Conservation (phyloP, 2,329 filamentous ascomycete species). For the Dactylonectria macrodidyma region DNA sequence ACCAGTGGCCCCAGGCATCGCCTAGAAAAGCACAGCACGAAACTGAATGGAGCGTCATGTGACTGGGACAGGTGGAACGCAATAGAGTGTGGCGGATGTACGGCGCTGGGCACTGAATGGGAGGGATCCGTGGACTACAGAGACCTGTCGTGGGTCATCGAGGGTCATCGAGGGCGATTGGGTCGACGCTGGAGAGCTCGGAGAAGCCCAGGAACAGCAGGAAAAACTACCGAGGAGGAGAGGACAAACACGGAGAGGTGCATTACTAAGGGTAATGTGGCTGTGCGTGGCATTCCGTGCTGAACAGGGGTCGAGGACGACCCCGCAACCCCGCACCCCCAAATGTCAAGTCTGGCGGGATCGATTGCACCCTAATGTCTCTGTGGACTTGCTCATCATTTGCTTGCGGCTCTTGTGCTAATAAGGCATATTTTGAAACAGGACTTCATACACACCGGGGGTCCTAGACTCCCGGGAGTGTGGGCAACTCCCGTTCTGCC, state of each 20-base stretch:
- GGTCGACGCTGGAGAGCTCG: background rate
- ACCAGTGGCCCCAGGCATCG: slow-evolving; percentile 15
- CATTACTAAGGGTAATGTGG: slow-evolving; percentile 46
- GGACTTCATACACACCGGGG: no score
- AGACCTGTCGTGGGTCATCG: background rate
- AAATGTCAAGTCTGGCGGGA: no score
- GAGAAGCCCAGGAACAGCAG: slow-evolving; percentile 1
- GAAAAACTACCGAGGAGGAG: background rate
- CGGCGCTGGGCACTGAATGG: slow-evolving; percentile 9
- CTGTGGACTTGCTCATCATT: no score
- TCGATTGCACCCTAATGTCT: no score
- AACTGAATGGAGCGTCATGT: slow-evolving; percentile 42
- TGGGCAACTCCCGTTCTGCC: no score
- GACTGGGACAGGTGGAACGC: slow-evolving; percentile 37
- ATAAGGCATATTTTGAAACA: no score
- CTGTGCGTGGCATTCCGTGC: slow-evolving; percentile 40
- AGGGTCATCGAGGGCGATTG: background rate
- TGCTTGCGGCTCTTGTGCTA: no score
- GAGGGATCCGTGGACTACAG: background rate
- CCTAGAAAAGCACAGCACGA: background rate
- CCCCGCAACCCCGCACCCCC: no score
- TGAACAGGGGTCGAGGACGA: slow-evolving; percentile 32
- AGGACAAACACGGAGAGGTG: slow-evolving; percentile 7
- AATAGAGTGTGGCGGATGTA: slow-evolving; percentile 46
- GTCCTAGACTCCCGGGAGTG: no score